Percentiles rank a stretch among this genome's conserved stretches.
These are phyloP conservation scores for Myrica gale DNA, from an alignment of 306 rosid species.

Conservation along the genomic window DNA sequence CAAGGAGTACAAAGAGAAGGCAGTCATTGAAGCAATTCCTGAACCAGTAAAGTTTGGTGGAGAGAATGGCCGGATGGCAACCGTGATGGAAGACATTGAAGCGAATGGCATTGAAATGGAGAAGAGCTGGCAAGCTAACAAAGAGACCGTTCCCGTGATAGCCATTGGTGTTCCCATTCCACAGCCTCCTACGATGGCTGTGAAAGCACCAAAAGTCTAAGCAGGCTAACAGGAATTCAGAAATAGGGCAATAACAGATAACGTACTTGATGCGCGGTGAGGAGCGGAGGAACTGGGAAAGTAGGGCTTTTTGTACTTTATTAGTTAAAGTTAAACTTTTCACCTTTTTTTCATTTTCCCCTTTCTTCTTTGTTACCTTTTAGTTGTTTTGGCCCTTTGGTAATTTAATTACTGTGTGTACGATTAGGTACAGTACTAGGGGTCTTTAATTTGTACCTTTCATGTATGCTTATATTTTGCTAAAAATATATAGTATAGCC, in stretches of 20 bases:
- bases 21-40: constrained; percentile 28
- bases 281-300: constrained; percentile 2
- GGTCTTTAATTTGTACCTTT: too few relatives aligned
- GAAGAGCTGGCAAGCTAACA: constrained; percentile 28
- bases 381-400: too few relatives aligned
- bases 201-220: constrained; percentile 36
- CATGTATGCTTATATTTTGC: too few relatives aligned
- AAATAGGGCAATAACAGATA: not conserved
- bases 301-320: too few relatives aligned
- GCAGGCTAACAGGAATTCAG: constrained; percentile 2
- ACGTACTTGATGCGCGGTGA: not conserved
- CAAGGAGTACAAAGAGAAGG: constrained; percentile 65
- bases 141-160: constrained; percentile 23
- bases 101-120: constrained; percentile 44
- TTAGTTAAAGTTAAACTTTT: too few relatives aligned
- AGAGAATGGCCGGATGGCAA: constrained; percentile 35
- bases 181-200: constrained; percentile 20
- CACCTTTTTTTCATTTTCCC: too few relatives aligned
- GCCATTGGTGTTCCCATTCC: constrained; percentile 28
- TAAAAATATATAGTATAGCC: too few relatives aligned
- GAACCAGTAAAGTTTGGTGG: constrained; percentile 32
- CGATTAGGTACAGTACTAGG: too few relatives aligned
- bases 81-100: constrained; percentile 43
- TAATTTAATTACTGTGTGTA: too few relatives aligned
- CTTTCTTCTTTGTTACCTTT: too few relatives aligned